Evolutionary conservation across 1,139 yeast genomes (phyloP).

Genomic region (Suhomyces yuchorum): DNA sequence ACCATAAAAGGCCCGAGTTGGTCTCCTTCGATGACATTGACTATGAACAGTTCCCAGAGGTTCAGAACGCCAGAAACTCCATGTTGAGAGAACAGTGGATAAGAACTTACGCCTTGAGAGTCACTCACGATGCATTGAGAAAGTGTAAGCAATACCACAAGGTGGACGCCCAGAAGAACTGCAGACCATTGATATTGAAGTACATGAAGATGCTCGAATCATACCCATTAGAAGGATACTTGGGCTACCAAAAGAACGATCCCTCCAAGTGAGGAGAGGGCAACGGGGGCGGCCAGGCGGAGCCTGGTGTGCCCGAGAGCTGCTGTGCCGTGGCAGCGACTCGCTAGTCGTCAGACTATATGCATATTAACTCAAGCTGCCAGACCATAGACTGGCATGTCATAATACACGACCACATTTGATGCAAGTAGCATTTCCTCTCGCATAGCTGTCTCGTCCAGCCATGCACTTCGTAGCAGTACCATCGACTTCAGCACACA

Average conservation of each 20-base stretch:
- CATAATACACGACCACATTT: conserved; percentile 8
- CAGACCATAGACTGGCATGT: conserved; percentile 10
- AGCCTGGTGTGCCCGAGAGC: conserved; percentile 2
- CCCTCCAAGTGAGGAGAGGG: conserved; percentile 57
- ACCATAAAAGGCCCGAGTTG: conserved; percentile 68
- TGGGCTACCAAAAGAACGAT: conserved; percentile 85
- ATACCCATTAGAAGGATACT: conserved; percentile 67
- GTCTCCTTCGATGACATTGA: conserved; percentile 85
- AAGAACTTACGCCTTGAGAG: conserved; percentile 66
- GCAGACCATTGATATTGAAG: conserved; percentile 64
- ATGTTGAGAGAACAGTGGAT: conserved; percentile 82
- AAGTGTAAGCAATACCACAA: conserved; percentile 76
- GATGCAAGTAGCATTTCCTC: too few species aligned
- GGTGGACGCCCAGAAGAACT: conserved; percentile 74
- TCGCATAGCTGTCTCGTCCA: too few species aligned
- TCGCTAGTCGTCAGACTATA: conserved; percentile 9
- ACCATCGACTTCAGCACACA: too few species aligned
- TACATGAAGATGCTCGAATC: conserved; percentile 76
- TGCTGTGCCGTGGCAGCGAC: conserved; percentile 4
- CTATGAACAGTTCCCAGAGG: conserved; percentile 64
- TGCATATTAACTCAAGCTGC: conserved; percentile 10
- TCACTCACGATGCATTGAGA: conserved; percentile 73
- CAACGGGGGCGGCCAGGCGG: conserved; percentile 7
- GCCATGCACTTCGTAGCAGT: too few species aligned
- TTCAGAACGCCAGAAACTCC: conserved; percentile 73